Evolutionary conservation across 805 yeast genomes (phyloP).

Genomic region (Saccharomycopsis oosterbeekiorum): DNA sequence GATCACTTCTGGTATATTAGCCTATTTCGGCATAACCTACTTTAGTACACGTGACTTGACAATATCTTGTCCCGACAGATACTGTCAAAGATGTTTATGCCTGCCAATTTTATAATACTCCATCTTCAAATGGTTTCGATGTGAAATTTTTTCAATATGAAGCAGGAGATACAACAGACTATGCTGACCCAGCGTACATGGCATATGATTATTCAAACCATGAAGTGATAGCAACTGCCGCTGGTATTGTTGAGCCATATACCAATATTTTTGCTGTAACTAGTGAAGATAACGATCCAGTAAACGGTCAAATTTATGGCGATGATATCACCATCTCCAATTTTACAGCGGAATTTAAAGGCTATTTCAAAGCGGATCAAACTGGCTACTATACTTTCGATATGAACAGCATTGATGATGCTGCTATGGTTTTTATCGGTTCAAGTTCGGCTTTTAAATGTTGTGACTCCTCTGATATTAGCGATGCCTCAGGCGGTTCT

Average conservation of each 20-base stretch:
- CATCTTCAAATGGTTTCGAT: neutral
- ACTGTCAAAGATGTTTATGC: neutral
- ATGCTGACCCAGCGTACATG: neutral
- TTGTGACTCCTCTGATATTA: conserved; percentile 19
- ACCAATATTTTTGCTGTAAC: neutral
- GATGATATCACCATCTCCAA: conserved; percentile 19
- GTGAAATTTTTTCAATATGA: neutral
- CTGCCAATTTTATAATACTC: neutral
- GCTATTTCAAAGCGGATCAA: conserved; percentile 23
- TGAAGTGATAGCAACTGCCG: neutral
- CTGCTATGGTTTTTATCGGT: conserved; percentile 27
- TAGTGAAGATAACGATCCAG: neutral
- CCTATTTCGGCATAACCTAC: too few relatives aligned
- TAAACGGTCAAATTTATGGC: neutral
- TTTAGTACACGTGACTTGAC: too few relatives aligned
- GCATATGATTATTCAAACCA: neutral
- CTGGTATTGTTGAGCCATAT: neutral
- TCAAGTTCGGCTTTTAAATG: conserved; percentile 28
- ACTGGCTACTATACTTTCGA: conserved; percentile 26
- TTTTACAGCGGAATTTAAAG: conserved; percentile 23
- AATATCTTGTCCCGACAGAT: too few relatives aligned
- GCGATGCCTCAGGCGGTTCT: neutral
- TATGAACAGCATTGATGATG: conserved; percentile 25
- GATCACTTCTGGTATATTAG: too few relatives aligned
- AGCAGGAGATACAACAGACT: neutral